Base-by-base conservation (phyloP, 768 basidiomycete species). In the Tylopilus sp. region DNA sequence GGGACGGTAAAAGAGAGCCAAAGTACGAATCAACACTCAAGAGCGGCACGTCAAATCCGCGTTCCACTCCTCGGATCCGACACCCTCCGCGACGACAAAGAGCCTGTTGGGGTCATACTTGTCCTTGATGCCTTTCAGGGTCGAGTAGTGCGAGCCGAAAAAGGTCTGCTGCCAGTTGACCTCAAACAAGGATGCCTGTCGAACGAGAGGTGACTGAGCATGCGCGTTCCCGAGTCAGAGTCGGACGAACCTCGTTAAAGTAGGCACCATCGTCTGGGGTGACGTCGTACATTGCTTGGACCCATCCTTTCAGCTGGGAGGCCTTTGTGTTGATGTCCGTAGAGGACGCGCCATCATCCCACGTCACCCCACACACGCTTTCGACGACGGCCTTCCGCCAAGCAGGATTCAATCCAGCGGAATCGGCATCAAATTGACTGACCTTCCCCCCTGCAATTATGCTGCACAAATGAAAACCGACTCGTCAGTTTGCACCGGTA, bases 381-480 rank as follows among this genome's bases (percentile, higher is more conserved):
- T 77, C 62, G 6, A 69, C 61, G 11, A 79, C 41, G 0, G 77
- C 70, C 14, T 70, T 67, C 5, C 79, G 69, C 78, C 79, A 82
- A 3, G 73, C 75, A 12, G 78, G 79, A 61, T 79, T 72, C n/a
- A 79, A 50, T 11, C 75, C 78, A 13, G 70, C 65, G 4, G 75
- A 71, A 41, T 71, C 64, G 0, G 77, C 72, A 22, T 72, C 60
- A 2, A 68, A 59, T 21, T 61, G 60, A 4, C 71, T 66, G 12
- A 78, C 78, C 6, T 70, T 72, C 1, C 80, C 78, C 3, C 80
- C 80, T 7, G 66, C 72, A 7, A 79, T 62, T 10, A 67, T 62
- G 31, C 79, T 80, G 2, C 4, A 41, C 4, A 19, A 4, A 14
- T 14, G 1, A 29, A 36, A 7, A 12, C 24, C 30, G 30, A 51